Percentiles rank a stretch among this genome's conserved stretches.
Evolutionary conservation across 805 yeast genomes (phyloP).

Genomic region (Wilhelminamyces savonicus): DNA sequence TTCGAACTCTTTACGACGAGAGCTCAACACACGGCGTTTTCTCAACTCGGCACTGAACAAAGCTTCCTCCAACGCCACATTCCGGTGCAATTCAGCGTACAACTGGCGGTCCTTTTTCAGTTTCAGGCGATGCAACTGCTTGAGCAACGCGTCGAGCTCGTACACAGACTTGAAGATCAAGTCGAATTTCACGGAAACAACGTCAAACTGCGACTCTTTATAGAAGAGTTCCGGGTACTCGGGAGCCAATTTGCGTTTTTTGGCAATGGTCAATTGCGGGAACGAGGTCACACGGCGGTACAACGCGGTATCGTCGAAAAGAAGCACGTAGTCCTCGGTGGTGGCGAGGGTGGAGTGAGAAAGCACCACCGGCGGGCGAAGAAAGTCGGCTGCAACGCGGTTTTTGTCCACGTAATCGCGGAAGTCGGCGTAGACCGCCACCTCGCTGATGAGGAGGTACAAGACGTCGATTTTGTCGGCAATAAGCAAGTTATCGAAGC

Average conservation of each 20-base stretch:
- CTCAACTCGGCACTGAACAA: constrained; percentile 39
- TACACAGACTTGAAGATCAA: constrained; percentile 24
- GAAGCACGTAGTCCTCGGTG: constrained; percentile 29
- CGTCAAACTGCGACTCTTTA: constrained; percentile 25
- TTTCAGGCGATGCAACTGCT: constrained; percentile 11
- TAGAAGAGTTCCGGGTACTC: constrained; percentile 23
- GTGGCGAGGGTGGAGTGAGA: constrained; percentile 4
- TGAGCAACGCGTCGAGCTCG: constrained; percentile 18
- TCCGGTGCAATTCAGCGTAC: constrained; percentile 9
- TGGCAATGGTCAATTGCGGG: constrained; percentile 25
- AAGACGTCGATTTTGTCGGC: constrained; percentile 46
- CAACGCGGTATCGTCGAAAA: constrained; percentile 47
- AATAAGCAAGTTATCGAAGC: constrained; percentile 35
- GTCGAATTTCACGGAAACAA: constrained; percentile 21
- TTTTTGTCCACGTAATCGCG: constrained; percentile 41
- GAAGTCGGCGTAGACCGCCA: constrained; percentile 39
- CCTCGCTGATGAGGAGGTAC: constrained; percentile 36
- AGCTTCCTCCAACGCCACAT: constrained; percentile 11
- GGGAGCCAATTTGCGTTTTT: constrained; percentile 28
- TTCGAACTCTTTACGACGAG: constrained; percentile 57
- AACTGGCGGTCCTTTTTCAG: constrained; percentile 21
- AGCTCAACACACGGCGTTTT: constrained; percentile 47
- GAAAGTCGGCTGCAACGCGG: constrained; percentile 14
- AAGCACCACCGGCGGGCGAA: constrained; percentile 14
- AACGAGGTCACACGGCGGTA: constrained; percentile 31